A percentile compares a stretch with the other conserved stretches of the same genome.
phyloP scores from a whole-genome alignment of 306 rosid genomes.

The Prunus dulcis region DNA sequence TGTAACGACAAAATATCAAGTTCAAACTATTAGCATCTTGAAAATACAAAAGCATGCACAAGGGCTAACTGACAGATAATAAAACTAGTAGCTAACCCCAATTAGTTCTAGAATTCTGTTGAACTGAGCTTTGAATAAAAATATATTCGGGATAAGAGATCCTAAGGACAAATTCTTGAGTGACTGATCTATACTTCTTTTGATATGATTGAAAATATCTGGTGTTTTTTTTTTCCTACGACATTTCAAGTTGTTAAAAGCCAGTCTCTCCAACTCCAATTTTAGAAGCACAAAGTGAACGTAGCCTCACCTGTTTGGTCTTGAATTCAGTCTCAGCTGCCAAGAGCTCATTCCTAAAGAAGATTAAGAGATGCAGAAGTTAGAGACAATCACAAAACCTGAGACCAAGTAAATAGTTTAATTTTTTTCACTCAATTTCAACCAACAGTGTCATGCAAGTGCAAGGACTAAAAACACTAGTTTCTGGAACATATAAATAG shows the following conservation, averaged over 20 bases:
- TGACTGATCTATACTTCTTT: neutral
- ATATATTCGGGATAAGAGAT: neutral
- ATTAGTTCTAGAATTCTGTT: neutral
- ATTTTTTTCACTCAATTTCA: neutral
- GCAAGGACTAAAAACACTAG: neutral
- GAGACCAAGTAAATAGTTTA: neutral
- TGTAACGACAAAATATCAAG: slow-evolving; percentile 26
- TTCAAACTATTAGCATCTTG: neutral
- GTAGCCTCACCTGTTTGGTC: slow-evolving; percentile 56
- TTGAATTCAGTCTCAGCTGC: slow-evolving; percentile 47
- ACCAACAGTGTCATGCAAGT: slow-evolving; percentile 6
- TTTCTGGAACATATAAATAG: no score
- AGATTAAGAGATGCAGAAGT: slow-evolving; percentile 13
- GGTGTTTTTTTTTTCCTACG: no score
- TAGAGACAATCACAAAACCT: slow-evolving; percentile 18
- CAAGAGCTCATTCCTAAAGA: slow-evolving; percentile 50
- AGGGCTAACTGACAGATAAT: neutral
- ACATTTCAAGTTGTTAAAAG: neutral
- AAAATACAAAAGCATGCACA: neutral
- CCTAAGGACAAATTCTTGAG: no score
- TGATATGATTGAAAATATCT: neutral
- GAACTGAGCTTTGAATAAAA: neutral
- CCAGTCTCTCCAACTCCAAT: no score
- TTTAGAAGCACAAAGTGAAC: neutral
- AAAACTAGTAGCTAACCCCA: neutral